These are phyloP conservation scores for Yarrowia hollandica DNA, from an alignment of 805 yeast species.

Conservation along the genomic window DNA sequence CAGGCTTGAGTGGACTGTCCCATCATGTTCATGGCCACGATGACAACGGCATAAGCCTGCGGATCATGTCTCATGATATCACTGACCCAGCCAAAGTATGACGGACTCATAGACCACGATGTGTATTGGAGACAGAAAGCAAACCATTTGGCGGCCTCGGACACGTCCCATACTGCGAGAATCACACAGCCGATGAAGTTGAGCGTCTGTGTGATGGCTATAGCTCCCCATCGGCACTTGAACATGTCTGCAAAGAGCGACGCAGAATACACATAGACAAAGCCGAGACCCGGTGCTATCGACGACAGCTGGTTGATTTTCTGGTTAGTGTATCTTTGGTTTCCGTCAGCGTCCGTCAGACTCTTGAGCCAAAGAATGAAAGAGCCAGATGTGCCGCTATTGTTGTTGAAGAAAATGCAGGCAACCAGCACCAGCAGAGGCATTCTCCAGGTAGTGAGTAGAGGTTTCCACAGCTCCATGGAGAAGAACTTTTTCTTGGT, in stretches of 20 bases:
- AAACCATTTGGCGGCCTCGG: slow-evolving; percentile 60
- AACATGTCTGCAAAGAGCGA: slow-evolving; percentile 50
- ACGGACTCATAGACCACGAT: slow-evolving; percentile 63
- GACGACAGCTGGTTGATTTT: slow-evolving; percentile 54
- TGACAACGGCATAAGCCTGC: slow-evolving; percentile 51
- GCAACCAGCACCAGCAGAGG: slow-evolving; percentile 57
- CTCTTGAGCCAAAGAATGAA: slow-evolving; percentile 64
- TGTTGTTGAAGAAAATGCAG: slow-evolving; percentile 59
- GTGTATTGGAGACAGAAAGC: slow-evolving; percentile 58
- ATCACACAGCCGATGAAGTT: slow-evolving; percentile 55
- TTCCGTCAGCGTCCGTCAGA: slow-evolving; percentile 33
- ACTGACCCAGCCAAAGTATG: slow-evolving; percentile 57
- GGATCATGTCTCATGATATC: slow-evolving; percentile 56
- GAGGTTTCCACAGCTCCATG: slow-evolving; percentile 51
- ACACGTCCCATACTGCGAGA: slow-evolving; percentile 56
- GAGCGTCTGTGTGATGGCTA: slow-evolving; percentile 52
- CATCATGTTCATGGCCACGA: slow-evolving; percentile 51
- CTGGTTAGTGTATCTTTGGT: slow-evolving; percentile 46
- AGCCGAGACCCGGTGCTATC: slow-evolving; percentile 60
- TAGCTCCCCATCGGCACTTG: slow-evolving; percentile 55
- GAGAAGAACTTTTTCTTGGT: slow-evolving; percentile 42
- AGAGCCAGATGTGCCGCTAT: slow-evolving; percentile 56
- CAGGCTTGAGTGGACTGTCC: slow-evolving; percentile 57
- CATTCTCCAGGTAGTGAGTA: slow-evolving; percentile 58
- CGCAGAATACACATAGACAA: slow-evolving; percentile 42